Percentiles rank a stretch among this genome's conserved stretches.
Conservation (phyloP, 208 protist species). For the Porcisia deanei region DNA sequence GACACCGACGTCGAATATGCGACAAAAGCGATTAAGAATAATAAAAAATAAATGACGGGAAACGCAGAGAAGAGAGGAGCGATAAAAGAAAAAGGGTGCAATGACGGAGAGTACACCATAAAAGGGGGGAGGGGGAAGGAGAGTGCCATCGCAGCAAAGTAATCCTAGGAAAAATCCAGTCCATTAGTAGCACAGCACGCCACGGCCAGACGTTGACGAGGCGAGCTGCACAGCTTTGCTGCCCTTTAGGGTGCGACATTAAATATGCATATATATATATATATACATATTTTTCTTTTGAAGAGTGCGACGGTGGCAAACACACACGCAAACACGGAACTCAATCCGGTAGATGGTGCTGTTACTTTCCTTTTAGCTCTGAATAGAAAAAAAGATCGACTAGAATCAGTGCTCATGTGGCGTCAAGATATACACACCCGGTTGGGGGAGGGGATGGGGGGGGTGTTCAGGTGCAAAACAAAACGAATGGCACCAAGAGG, state of each 20-base stretch:
- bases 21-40: background rate
- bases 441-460: background rate
- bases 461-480: background rate
- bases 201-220: background rate
- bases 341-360: background rate
- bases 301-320: background rate
- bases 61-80: background rate
- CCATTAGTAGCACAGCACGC: background rate
- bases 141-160: background rate
- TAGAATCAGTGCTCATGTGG: background rate
- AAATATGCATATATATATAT: background rate
- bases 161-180: background rate
- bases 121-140: too few relatives aligned
- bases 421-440: background rate
- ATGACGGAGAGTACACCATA: background rate
- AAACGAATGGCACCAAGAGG: too few relatives aligned
- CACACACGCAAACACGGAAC: background rate
- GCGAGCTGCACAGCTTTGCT: background rate
- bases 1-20: background rate
- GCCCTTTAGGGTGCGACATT: background rate
- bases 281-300: background rate
- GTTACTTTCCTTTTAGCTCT: too few relatives aligned
- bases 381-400: background rate
- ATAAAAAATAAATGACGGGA: slow-evolving; percentile 8
- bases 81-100: background rate